These are phyloP conservation scores for Megacollybia platyphylla DNA, from an alignment of 1,284 basidiomycete species.

Conservation along the genomic window DNA sequence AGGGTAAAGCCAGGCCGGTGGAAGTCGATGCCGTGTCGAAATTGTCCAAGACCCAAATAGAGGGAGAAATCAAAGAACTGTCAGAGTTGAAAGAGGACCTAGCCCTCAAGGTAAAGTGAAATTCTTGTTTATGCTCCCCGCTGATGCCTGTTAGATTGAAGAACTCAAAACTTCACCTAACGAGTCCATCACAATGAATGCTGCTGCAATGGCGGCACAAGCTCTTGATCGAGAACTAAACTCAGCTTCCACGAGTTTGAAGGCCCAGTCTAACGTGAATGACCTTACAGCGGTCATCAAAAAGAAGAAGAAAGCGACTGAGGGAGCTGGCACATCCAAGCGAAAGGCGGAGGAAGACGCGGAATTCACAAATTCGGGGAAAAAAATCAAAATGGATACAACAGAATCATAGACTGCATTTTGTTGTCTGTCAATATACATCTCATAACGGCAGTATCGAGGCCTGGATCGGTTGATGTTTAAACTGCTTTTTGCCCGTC, in stretches of 20 bases:
- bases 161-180: constrained; percentile 74
- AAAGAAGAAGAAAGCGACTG: constrained; percentile 64
- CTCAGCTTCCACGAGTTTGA: constrained; percentile 16
- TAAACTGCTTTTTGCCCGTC: constrained; percentile 64
- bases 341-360: constrained; percentile 57
- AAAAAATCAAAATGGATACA: constrained; percentile 52
- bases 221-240: constrained; percentile 61
- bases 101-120: constrained; percentile 53
- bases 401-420: constrained; percentile 7
- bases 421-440: background rate
- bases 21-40: constrained; percentile 41
- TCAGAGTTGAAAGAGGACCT: constrained; percentile 68
- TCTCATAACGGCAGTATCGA: constrained; percentile 35
- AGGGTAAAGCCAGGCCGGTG: constrained; percentile 46
- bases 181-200: constrained; percentile 35
- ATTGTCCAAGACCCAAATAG: constrained; percentile 57
- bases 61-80: constrained; percentile 69
- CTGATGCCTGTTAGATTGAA: constrained; percentile 47
- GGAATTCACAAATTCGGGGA: constrained; percentile 35
- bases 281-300: constrained; percentile 75
- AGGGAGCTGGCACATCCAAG: constrained; percentile 30
- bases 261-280: constrained; percentile 39
- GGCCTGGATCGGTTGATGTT: constrained; percentile 49
- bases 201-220: constrained; percentile 52
- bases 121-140: background rate